Evolutionary conservation across 345 rosid species (phyloP).

Genomic region (Brassica nigra): DNA sequence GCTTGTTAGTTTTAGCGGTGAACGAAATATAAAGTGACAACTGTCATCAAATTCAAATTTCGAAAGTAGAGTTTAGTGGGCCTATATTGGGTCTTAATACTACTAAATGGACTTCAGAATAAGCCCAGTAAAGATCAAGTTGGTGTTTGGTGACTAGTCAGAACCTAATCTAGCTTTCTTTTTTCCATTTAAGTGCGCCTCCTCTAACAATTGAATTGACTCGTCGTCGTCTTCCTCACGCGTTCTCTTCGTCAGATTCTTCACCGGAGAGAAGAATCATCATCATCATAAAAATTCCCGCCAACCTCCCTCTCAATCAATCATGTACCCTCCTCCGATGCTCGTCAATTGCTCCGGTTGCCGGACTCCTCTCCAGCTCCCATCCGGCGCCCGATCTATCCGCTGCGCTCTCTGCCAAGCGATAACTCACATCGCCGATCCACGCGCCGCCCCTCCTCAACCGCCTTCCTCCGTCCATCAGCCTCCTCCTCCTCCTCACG

Average conservation of each 20-base stretch:
- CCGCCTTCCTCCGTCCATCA: constrained; percentile 18
- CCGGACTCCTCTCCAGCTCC: constrained; percentile 77
- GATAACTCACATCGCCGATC: constrained; percentile 67
- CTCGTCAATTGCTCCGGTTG: constrained; percentile 76
- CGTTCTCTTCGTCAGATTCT: constrained; percentile 22
- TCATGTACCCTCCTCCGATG: constrained; percentile 49
- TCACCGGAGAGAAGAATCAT: constrained; percentile 3
- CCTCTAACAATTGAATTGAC: neutral
- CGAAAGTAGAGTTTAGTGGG: neutral
- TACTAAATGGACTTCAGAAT: too few relatives aligned
- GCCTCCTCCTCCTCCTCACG: constrained; percentile 45
- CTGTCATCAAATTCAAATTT: neutral
- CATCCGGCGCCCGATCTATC: constrained; percentile 73
- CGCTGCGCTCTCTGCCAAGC: constrained; percentile 83
- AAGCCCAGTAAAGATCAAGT: neutral
- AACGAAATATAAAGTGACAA: neutral
- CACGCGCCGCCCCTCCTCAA: constrained; percentile 49
- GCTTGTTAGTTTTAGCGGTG: neutral
- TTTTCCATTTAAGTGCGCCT: neutral
- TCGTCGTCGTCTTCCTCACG: constrained; percentile 36
- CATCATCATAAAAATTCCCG: constrained; percentile 36
- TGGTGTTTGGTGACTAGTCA: neutral
- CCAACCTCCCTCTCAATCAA: constrained; percentile 37
- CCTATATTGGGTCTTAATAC: neutral
- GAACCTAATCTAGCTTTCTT: neutral